A percentile compares a stretch with the other conserved stretches of the same genome.
phyloP scores from a whole-genome alignment of 495 filamentous ascomycete species.

The Neurospora sp. region DNA sequence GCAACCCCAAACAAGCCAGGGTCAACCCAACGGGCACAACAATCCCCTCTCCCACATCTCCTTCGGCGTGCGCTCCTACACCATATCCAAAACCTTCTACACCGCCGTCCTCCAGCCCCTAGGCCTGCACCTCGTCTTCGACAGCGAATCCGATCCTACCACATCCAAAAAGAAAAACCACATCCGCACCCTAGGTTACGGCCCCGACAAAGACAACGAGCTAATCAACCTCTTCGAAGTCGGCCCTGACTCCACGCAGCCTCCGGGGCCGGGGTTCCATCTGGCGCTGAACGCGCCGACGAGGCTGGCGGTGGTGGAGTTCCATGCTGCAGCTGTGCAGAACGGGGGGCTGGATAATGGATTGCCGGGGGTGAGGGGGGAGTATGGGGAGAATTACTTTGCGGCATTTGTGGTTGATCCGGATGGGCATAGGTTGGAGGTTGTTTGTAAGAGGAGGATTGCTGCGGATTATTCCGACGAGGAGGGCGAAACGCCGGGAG shows the following conservation, averaged over 20 bases:
- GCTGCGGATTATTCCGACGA: background rate
- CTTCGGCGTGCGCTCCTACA: constrained; percentile 19
- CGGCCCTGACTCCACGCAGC: constrained; percentile 6
- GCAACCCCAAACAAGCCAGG: background rate
- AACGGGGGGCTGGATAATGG: constrained; percentile 27
- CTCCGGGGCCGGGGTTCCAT: constrained; percentile 23
- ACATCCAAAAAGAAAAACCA: constrained; percentile 2
- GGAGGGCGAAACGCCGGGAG: background rate
- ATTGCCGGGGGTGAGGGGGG: constrained; percentile 24
- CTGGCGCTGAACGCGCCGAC: constrained; percentile 28
- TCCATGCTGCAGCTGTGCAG: constrained; percentile 24
- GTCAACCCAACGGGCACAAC: background rate
- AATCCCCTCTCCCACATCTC: constrained; percentile 27
- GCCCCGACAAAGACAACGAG: constrained; percentile 17
- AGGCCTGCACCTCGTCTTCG: constrained; percentile 24
- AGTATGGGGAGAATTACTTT: constrained; percentile 29
- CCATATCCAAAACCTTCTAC: constrained; percentile 24
- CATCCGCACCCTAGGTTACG: constrained; percentile 21
- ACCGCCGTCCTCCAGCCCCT: constrained; percentile 18
- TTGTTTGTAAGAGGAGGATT: constrained; percentile 19
- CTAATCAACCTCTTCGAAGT: constrained; percentile 26
- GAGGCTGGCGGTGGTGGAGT: constrained; percentile 25
- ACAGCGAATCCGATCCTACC: constrained; percentile 13
- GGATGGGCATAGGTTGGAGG: constrained; percentile 32
- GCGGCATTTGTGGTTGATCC: constrained; percentile 33